Base-by-base conservation (phyloP, 2,329 filamentous ascomycete species). In the Neodidymelliopsis sp. region DNA sequence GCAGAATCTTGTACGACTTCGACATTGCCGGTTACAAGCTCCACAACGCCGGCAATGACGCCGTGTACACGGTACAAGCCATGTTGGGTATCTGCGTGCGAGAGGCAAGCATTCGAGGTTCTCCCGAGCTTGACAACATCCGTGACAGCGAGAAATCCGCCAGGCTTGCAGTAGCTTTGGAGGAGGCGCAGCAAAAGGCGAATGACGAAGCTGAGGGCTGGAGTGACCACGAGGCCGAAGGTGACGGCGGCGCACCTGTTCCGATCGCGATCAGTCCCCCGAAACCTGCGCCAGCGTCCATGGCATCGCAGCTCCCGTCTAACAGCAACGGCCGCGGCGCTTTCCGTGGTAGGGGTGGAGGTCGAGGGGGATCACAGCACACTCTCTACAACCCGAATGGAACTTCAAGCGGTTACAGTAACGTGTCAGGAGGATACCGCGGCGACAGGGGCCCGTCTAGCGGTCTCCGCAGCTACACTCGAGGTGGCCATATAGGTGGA, bases 41-140 rank as follows among this genome's bases (percentile, higher is more conserved):
- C n/a, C 91, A 96, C 72, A 96, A 96, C 65, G 91, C 87, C 0
- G 83, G 91, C 2, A 96, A 96, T 57, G 91, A 96, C 67, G 91
- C 91, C 0, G 81, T 85, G 1, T 94, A 88, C 67, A 93, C 90
- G 0, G 73, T 96, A 54, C 85, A 87, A 53, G 87, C 85, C 6
- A 82, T 94, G 79, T 70, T 96, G 6, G 83, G 76, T 4, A 81
- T 90, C 51, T 79, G 78, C 27, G 72, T 84, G 58, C 66, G 72
- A 33, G 72, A 77, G 13, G 68, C 79, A 2, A 54, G 65, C 6
- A 70, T 66, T 19, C 69, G 74, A 4, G 66, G 64, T 1, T 62
- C 61, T 3, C 36, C 63, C 2, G 65, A 63, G 19, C 45, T 62
- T 6, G 57, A 67, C 25, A 51, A 57, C 20, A 57, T 62, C 22